Conservation (phyloP, 768 basidiomycete species). For the Tylopilus cervinicoccineus region DNA sequence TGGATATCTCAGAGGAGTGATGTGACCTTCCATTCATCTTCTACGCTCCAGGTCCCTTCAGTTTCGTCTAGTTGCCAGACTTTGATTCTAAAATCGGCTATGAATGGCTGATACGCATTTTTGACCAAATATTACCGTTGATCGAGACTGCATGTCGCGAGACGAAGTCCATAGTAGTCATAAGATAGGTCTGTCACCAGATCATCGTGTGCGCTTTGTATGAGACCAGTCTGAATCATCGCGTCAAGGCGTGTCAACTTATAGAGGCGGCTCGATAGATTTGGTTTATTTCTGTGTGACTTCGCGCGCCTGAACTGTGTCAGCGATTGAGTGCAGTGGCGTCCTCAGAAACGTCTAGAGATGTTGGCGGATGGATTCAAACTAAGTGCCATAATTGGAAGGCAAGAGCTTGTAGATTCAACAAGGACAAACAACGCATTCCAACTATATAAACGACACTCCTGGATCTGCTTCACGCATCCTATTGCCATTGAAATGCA, state of each 20-base stretch:
- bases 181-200: slow-evolving; percentile 84
- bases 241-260: background rate
- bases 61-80: slow-evolving; percentile 76
- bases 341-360: background rate
- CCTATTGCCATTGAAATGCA: no score
- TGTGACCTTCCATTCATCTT: slow-evolving; percentile 90
- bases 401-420: background rate
- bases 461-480: no score
- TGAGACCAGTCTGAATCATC: slow-evolving; percentile 80
- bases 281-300: no score
- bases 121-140: slow-evolving; percentile 52
- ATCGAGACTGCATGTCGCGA: slow-evolving; percentile 81
- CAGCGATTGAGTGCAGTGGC: background rate
- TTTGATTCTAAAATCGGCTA: slow-evolving; percentile 54
- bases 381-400: background rate
- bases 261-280: no score
- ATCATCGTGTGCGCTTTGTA: slow-evolving; percentile 74
- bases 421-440: background rate
- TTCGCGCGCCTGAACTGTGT: background rate
- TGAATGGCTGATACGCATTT: slow-evolving; percentile 8
- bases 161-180: slow-evolving; percentile 82
- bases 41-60: slow-evolving; percentile 69
- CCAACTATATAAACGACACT: background rate
- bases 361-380: background rate
- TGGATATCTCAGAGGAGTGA: background rate